Percentiles rank a stretch among this genome's conserved stretches.
Evolutionary conservation across 2,329 filamentous ascomycete genomes (phyloP).

Genomic region (Fusarium verrucosum): DNA sequence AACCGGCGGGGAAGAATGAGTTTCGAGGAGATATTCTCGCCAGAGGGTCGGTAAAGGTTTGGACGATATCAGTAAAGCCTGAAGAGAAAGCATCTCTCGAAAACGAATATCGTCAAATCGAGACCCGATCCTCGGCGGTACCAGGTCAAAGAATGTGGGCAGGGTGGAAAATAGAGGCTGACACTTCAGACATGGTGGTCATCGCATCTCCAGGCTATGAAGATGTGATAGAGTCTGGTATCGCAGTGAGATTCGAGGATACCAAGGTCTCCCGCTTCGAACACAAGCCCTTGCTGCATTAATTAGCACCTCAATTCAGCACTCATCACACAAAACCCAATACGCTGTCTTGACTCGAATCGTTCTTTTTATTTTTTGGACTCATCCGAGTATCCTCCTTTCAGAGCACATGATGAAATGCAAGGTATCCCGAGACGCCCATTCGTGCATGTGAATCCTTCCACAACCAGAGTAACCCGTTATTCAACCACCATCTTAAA

Average conservation of each 20-base stretch:
- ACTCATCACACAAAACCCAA: constrained; percentile 18
- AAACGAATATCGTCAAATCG: constrained; percentile 48
- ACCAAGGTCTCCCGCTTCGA: constrained; percentile 34
- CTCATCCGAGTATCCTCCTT: constrained; percentile 52
- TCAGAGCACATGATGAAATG: constrained; percentile 58
- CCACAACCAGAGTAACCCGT: constrained; percentile 44
- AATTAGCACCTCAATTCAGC: constrained; percentile 12
- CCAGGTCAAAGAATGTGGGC: constrained; percentile 49
- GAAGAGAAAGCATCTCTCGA: constrained; percentile 48
- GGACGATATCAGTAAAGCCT: constrained; percentile 46
- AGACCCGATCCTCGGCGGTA: constrained; percentile 45
- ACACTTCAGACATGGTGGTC: constrained; percentile 52
- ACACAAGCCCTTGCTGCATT: constrained; percentile 42
- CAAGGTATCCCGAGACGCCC: constrained; percentile 67
- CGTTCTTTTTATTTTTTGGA: constrained; percentile 48
- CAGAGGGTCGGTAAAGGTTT: constrained; percentile 50
- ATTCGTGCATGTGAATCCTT: constrained; percentile 55
- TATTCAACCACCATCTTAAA: constrained; percentile 41
- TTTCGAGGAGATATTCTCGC: constrained; percentile 41
- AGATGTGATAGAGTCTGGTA: constrained; percentile 45
- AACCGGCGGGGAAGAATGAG: constrained; percentile 45
- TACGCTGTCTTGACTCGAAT: constrained; percentile 48
- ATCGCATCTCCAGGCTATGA: constrained; percentile 52
- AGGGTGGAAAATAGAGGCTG: constrained; percentile 55
- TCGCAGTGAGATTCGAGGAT: constrained; percentile 37